phyloP scores from a whole-genome alignment of 2,329 filamentous ascomycete species.

The Penicillium sp. region DNA sequence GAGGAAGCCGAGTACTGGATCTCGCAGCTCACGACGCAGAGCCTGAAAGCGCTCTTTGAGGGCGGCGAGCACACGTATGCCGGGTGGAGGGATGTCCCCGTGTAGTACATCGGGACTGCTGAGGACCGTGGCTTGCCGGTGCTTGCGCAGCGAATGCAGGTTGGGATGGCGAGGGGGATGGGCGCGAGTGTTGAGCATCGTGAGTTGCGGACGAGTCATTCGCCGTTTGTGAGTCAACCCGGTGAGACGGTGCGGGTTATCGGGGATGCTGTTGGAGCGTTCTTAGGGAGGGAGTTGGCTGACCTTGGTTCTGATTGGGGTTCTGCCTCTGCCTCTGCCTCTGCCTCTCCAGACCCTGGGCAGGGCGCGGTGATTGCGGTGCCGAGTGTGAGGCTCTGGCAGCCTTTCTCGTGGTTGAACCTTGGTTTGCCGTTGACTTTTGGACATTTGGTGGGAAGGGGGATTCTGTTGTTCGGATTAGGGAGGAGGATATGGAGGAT shows the following conservation, averaged over 20 bases:
- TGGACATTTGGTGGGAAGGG: background rate
- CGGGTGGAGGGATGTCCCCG: slow-evolving; percentile 55
- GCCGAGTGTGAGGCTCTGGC: background rate
- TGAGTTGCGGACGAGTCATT: slow-evolving; percentile 55
- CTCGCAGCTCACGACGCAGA: slow-evolving; percentile 47
- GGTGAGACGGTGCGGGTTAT: slow-evolving; percentile 47
- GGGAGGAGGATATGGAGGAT: background rate
- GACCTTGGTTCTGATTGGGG: too few species aligned
- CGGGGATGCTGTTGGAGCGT: slow-evolving; percentile 40
- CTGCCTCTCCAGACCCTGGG: too few species aligned
- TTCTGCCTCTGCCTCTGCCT: too few species aligned
- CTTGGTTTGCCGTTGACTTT: background rate
- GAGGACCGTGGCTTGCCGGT: slow-evolving; percentile 51
- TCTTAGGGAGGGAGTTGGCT: slow-evolving; percentile 18
- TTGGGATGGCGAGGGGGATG: slow-evolving; percentile 46
- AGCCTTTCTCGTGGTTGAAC: background rate
- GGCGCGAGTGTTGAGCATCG: slow-evolving; percentile 44
- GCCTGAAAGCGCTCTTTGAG: slow-evolving; percentile 51
- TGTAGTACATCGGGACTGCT: slow-evolving; percentile 52
- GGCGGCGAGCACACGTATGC: slow-evolving; percentile 52
- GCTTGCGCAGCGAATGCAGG: slow-evolving; percentile 44
- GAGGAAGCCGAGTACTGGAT: slow-evolving; percentile 53
- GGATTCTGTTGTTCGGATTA: background rate
- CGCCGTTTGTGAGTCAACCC: slow-evolving; percentile 55
- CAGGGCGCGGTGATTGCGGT: background rate